Percentiles rank a stretch among this genome's conserved stretches.
Evolutionary conservation across 768 basidiomycete species (phyloP).

Genomic region (Clitopilus passeckerianus): DNA sequence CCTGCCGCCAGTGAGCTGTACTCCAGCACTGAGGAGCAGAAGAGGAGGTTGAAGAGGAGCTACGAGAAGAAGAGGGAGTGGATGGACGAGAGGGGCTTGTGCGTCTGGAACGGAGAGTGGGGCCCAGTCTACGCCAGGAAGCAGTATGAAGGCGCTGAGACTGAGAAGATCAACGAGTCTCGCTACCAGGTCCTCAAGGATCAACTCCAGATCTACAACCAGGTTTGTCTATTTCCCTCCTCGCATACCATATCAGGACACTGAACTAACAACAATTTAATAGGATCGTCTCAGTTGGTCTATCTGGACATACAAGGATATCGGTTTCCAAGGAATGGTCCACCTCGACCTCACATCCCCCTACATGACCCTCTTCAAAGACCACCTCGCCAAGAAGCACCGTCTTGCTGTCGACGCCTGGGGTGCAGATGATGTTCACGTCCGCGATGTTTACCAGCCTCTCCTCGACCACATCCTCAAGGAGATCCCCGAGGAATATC

Average conservation of each 20-base stretch:
- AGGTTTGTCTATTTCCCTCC: constrained; percentile 27
- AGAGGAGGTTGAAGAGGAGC: constrained; percentile 42
- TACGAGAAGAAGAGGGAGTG: constrained; percentile 75
- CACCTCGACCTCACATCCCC: constrained; percentile 63
- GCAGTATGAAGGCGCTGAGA: constrained; percentile 52
- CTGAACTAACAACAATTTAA: background rate
- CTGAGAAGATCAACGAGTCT: constrained; percentile 59
- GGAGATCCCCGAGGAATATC: constrained; percentile 48
- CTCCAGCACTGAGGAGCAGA: constrained; percentile 47
- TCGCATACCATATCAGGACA: background rate
- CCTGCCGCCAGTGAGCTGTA: constrained; percentile 55
- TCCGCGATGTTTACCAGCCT: constrained; percentile 60
- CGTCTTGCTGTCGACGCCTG: constrained; percentile 72
- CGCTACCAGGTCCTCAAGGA: constrained; percentile 67
- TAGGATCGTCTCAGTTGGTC: constrained; percentile 71
- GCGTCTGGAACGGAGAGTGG: constrained; percentile 81
- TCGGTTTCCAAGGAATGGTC: constrained; percentile 86
- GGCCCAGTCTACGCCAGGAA: constrained; percentile 75
- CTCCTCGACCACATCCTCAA: constrained; percentile 56
- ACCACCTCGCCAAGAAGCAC: constrained; percentile 76
- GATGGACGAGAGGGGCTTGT: constrained; percentile 64
- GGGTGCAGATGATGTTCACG: constrained; percentile 61
- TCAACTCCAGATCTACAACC: constrained; percentile 68
- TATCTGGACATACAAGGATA: constrained; percentile 87
- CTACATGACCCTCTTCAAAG: constrained; percentile 64